A percentile compares a stretch with the other conserved stretches of the same genome.
These are phyloP conservation scores for Linum lewisii DNA, from an alignment of 345 rosid genomes.

Conservation along the genomic window DNA sequence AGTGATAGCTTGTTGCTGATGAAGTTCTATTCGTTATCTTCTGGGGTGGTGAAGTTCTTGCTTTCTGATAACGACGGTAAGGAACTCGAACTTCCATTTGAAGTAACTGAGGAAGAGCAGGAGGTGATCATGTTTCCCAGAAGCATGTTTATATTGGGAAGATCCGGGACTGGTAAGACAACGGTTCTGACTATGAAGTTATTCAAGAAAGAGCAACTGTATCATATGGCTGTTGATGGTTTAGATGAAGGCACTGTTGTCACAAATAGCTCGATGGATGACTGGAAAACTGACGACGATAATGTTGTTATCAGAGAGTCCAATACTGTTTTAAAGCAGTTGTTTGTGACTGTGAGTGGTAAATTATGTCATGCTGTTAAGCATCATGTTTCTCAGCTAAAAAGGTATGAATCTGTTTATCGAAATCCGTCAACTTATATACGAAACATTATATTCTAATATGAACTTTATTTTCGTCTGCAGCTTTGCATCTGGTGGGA, in stretches of 20 bases:
- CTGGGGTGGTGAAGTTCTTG: constrained; percentile 25
- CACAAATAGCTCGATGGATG: neutral
- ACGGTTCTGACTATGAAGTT: constrained; percentile 42
- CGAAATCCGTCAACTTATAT: too few relatives aligned
- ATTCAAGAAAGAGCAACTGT: constrained; percentile 27
- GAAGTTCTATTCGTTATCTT: constrained; percentile 46
- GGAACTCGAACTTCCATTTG: constrained; percentile 41
- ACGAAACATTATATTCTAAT: neutral
- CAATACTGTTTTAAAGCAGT: constrained; percentile 24
- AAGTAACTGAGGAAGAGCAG: constrained; percentile 34
- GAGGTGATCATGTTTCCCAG: constrained; percentile 28
- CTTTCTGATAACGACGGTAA: constrained; percentile 29
- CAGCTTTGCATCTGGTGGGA: constrained; percentile 31
- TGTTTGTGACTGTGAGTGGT: constrained; percentile 48
- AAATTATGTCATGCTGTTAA: constrained; percentile 39
- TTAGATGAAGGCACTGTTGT: constrained; percentile 1
- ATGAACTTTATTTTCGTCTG: neutral
- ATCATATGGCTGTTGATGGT: constrained; percentile 20
- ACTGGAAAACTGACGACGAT: too few relatives aligned
- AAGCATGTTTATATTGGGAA: constrained; percentile 41
- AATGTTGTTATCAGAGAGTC: constrained; percentile 9
- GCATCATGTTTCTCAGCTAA: constrained; percentile 31
- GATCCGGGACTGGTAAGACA: constrained; percentile 59
- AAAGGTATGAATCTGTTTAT: too few relatives aligned
- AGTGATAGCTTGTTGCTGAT: constrained; percentile 36